Percentiles rank a stretch among this genome's conserved stretches.
Conservation (phyloP, 768 basidiomycete species). For the Candolleomyces aberdarensis region DNA sequence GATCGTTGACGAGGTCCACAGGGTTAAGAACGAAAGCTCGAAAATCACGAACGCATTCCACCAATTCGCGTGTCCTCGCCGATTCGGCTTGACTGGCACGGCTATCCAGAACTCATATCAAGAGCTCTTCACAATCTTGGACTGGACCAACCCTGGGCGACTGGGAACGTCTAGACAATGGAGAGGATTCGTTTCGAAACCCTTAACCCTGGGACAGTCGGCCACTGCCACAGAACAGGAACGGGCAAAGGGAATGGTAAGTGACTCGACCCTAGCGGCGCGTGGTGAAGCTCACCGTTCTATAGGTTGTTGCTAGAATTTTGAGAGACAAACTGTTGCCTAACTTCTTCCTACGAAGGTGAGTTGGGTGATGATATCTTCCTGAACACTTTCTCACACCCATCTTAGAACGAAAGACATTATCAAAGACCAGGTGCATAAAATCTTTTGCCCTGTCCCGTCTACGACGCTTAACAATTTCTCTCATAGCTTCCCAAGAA, state of each 20-base stretch:
- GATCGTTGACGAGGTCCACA: slow-evolving; percentile 88
- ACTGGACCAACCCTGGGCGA: slow-evolving; percentile 85
- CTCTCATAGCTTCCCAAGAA: slow-evolving; percentile 74
- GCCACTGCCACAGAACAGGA: slow-evolving; percentile 61
- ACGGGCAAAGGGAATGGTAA: slow-evolving; percentile 49
- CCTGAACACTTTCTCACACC: slow-evolving; percentile 11
- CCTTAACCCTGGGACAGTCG: slow-evolving; percentile 67
- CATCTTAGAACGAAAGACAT: slow-evolving; percentile 66
- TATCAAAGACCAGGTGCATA: slow-evolving; percentile 60
- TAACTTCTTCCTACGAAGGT: slow-evolving; percentile 81
- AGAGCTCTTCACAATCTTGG: slow-evolving; percentile 89
- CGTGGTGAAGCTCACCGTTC: background rate
- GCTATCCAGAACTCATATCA: slow-evolving; percentile 81
- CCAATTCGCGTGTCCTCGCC: slow-evolving; percentile 58
- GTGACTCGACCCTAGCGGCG: slow-evolving; percentile 10
- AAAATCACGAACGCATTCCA: slow-evolving; percentile 68
- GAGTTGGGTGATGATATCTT: slow-evolving; percentile 4
- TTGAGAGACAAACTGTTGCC: slow-evolving; percentile 73
- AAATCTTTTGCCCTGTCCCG: background rate
- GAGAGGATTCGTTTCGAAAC: slow-evolving; percentile 67
- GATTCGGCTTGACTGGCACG: slow-evolving; percentile 88
- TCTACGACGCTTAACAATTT: background rate
- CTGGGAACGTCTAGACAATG: slow-evolving; percentile 76
- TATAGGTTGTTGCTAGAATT: slow-evolving; percentile 54
- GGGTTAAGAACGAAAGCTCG: slow-evolving; percentile 75